Evolutionary conservation across 2,329 filamentous ascomycete species (phyloP).

Genomic region (Claviceps arundinis): DNA sequence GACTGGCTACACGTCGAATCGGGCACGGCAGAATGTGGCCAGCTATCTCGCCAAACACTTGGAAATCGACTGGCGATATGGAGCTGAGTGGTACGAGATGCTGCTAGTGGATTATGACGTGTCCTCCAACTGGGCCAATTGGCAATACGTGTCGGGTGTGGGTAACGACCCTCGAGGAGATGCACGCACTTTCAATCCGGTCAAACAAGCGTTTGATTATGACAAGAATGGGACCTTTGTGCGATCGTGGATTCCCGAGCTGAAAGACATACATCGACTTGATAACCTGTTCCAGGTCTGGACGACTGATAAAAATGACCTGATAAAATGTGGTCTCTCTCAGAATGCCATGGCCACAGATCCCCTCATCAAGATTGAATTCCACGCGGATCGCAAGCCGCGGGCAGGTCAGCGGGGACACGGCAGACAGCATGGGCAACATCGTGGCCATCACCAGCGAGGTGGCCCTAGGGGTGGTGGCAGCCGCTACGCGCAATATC

Average conservation of each 20-base stretch:
- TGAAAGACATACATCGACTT: constrained; percentile 37
- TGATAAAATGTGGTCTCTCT: constrained; percentile 40
- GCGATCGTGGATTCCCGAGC: constrained; percentile 58
- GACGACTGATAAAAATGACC: constrained; percentile 46
- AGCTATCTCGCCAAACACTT: constrained; percentile 62
- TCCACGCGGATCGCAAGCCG: constrained; percentile 40
- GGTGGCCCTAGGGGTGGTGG: constrained; percentile 7
- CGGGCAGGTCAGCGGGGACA: constrained; percentile 12
- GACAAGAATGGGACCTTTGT: constrained; percentile 58
- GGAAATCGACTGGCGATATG: constrained; percentile 65
- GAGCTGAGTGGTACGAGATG: constrained; percentile 73
- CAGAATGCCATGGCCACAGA: constrained; percentile 52
- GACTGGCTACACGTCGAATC: constrained; percentile 68
- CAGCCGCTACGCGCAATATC: background rate
- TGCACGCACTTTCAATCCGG: constrained; percentile 64
- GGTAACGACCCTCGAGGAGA: constrained; percentile 66
- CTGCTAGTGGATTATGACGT: constrained; percentile 65
- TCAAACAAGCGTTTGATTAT: constrained; percentile 71
- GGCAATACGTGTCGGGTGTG: constrained; percentile 70
- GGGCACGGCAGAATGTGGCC: constrained; percentile 64
- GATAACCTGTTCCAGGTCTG: constrained; percentile 58
- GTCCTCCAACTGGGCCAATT: constrained; percentile 67
- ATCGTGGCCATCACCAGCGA: constrained; percentile 7
- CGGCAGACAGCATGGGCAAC: constrained; percentile 13
- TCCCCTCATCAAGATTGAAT: constrained; percentile 53